Conservation (phyloP, 1,284 basidiomycete genomes). For the Puccinia polysora region DNA sequence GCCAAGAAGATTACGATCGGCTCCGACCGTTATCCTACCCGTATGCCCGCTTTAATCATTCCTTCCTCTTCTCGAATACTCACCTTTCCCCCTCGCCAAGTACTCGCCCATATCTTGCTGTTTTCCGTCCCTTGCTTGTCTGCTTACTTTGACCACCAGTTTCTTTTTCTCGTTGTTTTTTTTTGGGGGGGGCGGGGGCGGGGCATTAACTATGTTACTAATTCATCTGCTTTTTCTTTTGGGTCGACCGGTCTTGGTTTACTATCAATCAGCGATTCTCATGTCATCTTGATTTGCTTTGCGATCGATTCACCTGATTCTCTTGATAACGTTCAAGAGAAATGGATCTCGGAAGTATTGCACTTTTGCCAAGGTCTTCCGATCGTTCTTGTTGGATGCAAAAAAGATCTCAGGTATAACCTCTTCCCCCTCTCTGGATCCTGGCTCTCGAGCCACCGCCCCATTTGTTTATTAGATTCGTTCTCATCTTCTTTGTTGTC, state of each 20-base stretch:
- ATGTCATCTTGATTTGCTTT: constrained; percentile 90
- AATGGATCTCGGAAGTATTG: constrained; percentile 92
- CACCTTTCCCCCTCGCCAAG: no score
- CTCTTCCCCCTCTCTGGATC: neutral
- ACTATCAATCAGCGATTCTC: constrained; percentile 64
- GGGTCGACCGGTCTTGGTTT: neutral
- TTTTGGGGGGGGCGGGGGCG: no score
- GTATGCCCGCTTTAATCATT: neutral
- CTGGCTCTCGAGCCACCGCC: neutral
- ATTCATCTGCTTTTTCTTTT: constrained; percentile 75
- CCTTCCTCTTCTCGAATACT: no score
- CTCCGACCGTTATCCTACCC: constrained; percentile 52
- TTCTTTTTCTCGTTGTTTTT: constrained; percentile 23
- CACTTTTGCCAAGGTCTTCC: constrained; percentile 84
- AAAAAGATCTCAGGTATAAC: constrained; percentile 69
- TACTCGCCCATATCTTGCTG: neutral
- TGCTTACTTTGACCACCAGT: neutral
- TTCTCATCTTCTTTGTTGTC: neutral
- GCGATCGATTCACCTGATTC: constrained; percentile 87
- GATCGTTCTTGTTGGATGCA: constrained; percentile 85
- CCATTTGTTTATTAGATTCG: neutral
- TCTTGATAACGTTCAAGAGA: constrained; percentile 90
- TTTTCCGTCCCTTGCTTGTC: neutral
- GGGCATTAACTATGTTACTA: constrained; percentile 44
- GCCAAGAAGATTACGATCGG: no score